A percentile compares a stretch with the other conserved stretches of the same genome.
phyloP scores from a whole-genome alignment of 179 eudicot genomes.

The Kewa caespitosa region DNA sequence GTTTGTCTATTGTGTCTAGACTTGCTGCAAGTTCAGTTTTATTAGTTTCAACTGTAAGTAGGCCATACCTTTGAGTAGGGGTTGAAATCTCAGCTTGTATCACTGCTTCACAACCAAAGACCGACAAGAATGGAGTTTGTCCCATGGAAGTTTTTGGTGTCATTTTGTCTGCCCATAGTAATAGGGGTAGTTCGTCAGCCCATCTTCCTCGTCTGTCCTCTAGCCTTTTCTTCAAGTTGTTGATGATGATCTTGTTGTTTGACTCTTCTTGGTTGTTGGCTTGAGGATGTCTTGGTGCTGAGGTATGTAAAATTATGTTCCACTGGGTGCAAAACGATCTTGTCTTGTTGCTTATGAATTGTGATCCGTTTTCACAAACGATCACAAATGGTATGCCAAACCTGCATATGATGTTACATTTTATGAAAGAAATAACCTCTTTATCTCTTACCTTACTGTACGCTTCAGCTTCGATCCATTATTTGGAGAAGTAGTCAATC shows the following conservation, averaged over 20 bases:
- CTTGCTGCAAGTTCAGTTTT: too few species aligned
- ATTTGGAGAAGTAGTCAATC: background rate
- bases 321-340: background rate
- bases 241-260: too few species aligned
- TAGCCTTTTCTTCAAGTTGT: too few species aligned
- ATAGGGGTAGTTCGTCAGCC: background rate
- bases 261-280: too few species aligned
- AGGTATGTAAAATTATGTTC: background rate
- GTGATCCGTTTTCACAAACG: background rate
- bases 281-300: background rate
- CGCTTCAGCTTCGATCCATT: background rate
- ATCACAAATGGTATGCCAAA: too few species aligned
- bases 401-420: too few species aligned
- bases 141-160: background rate
- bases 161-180: background rate
- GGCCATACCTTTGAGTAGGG: too few species aligned
- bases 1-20: too few species aligned
- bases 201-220: background rate
- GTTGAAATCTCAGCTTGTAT: too few species aligned
- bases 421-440: too few species aligned
- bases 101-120: too few species aligned
- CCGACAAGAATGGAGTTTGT: background rate
- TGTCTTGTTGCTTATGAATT: background rate
- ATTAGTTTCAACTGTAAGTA: too few species aligned
- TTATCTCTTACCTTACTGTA: background rate